Evolutionary conservation across 2,329 filamentous ascomycete species (phyloP).

Genomic region (Aspergillus pseudoviridinutans): DNA sequence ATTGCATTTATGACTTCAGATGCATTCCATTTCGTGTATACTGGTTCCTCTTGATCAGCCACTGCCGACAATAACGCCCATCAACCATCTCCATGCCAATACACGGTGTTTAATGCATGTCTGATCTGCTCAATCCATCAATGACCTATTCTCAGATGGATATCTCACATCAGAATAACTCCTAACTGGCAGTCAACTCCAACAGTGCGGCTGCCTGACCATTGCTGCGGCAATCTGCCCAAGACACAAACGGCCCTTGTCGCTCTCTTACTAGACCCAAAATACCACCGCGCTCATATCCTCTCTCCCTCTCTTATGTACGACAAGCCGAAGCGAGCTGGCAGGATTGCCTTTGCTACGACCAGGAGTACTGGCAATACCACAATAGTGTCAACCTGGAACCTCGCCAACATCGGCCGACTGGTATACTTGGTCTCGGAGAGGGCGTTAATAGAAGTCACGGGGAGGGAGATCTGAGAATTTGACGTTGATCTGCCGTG

Average conservation of each 20-base stretch:
- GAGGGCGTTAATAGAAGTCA: slow-evolving; percentile 44
- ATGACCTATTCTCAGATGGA: too few relatives aligned
- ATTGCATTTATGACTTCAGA: neutral
- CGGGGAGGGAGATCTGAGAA: slow-evolving; percentile 50
- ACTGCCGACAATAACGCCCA: neutral
- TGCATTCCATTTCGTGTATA: neutral
- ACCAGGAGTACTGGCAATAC: slow-evolving; percentile 31
- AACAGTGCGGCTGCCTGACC: too few relatives aligned
- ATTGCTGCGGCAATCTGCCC: slow-evolving; percentile 45
- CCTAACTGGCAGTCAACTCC: slow-evolving; percentile 39
- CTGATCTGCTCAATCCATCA: neutral
- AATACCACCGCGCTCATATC: slow-evolving; percentile 47
- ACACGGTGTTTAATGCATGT: neutral
- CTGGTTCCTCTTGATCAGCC: too few relatives aligned
- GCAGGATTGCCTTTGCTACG: slow-evolving; percentile 42
- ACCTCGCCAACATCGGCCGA: slow-evolving; percentile 45
- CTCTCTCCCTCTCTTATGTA: slow-evolving; percentile 49
- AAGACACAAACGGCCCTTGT: slow-evolving; percentile 50
- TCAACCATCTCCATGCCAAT: too few relatives aligned
- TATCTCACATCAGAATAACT: neutral
- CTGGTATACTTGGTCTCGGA: slow-evolving; percentile 51
- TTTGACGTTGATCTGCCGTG: slow-evolving; percentile 51
- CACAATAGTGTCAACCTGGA: slow-evolving; percentile 41
- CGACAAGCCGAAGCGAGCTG: slow-evolving; percentile 49
- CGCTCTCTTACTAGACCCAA: slow-evolving; percentile 44